A percentile compares a stretch with the other conserved stretches of the same genome.
Evolutionary conservation across 495 filamentous ascomycete species (phyloP).

Genomic region (Saxophila tyrrhenica): DNA sequence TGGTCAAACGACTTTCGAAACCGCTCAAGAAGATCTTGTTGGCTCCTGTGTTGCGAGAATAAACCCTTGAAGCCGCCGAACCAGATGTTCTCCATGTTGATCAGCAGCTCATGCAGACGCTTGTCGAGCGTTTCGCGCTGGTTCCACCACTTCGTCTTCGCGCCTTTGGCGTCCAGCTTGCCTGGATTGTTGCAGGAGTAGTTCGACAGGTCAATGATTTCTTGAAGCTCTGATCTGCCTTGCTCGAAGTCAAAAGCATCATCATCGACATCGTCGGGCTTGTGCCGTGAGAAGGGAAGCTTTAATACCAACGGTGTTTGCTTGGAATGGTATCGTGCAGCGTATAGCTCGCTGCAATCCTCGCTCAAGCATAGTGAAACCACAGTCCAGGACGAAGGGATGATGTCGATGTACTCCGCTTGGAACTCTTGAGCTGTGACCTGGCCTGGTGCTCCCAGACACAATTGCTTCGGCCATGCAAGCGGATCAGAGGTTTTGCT

Average conservation of each 20-base stretch:
- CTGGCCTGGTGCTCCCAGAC: slow-evolving; percentile 27
- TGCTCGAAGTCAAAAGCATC: slow-evolving; percentile 73
- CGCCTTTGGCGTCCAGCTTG: slow-evolving; percentile 45
- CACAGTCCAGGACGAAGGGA: slow-evolving; percentile 73
- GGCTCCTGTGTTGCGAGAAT: slow-evolving; percentile 59
- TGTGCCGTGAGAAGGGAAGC: slow-evolving; percentile 70
- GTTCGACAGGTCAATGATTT: slow-evolving; percentile 72
- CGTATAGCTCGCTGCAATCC: slow-evolving; percentile 64
- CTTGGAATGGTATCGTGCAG: slow-evolving; percentile 62
- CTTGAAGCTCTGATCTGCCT: slow-evolving; percentile 63
- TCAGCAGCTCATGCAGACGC: slow-evolving; percentile 63
- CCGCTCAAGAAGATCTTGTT: slow-evolving; percentile 49
- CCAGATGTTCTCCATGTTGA: slow-evolving; percentile 85
- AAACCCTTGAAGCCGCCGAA: slow-evolving; percentile 87
- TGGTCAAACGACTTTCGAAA: slow-evolving; percentile 68
- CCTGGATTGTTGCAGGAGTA: slow-evolving; percentile 65
- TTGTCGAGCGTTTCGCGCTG: slow-evolving; percentile 67
- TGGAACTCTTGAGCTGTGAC: slow-evolving; percentile 43
- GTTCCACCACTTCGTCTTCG: slow-evolving; percentile 78
- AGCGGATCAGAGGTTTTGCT: slow-evolving; percentile 21
- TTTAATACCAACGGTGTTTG: slow-evolving; percentile 73
- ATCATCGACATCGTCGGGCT: slow-evolving; percentile 63
- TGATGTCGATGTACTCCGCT: slow-evolving; percentile 63
- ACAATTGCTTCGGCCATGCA: slow-evolving; percentile 34
- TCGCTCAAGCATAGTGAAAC: slow-evolving; percentile 77